Percentiles rank a stretch among this genome's conserved stretches.
Conservation (phyloP, 177 flowering plant genomes). For the Vitis hybrid region DNA sequence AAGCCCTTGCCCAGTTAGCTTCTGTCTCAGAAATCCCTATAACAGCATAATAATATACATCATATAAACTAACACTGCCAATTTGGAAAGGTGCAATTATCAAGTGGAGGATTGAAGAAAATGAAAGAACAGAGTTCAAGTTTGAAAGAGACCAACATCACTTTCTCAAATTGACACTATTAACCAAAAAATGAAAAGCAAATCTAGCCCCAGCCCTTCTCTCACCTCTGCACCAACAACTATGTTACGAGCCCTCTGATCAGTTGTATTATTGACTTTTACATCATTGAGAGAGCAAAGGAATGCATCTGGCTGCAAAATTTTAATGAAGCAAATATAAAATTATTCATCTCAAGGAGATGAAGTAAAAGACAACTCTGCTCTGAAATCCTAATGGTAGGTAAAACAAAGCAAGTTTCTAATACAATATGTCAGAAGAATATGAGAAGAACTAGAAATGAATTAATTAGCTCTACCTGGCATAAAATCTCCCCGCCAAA, state of each 20-base stretch:
- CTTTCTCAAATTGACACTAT: background rate
- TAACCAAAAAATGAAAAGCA: background rate
- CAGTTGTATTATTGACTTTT: conserved; percentile 72
- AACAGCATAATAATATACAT: conserved; percentile 13
- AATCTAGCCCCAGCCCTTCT: background rate
- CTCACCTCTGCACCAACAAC: conserved; percentile 77
- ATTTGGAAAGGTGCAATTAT: background rate
- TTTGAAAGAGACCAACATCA: background rate
- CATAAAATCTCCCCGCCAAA: conserved; percentile 91
- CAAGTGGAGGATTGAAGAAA: background rate
- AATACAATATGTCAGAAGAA: background rate
- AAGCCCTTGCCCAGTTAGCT: conserved; percentile 89
- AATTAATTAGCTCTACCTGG: conserved; percentile 60
- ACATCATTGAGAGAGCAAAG: conserved; percentile 96
- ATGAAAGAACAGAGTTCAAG: background rate
- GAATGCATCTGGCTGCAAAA: conserved; percentile 97
- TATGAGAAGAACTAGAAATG: background rate
- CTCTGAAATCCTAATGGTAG: background rate
- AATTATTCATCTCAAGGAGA: background rate
- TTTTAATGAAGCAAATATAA: conserved; percentile 14
- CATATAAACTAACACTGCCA: conserved; percentile 7
- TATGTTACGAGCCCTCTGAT: conserved; percentile 76
- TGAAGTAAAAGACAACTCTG: conserved; percentile 1
- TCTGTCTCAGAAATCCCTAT: conserved; percentile 89
- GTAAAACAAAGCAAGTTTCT: background rate